Conservation (phyloP, 345 rosid species). For the Populus nigra region DNA sequence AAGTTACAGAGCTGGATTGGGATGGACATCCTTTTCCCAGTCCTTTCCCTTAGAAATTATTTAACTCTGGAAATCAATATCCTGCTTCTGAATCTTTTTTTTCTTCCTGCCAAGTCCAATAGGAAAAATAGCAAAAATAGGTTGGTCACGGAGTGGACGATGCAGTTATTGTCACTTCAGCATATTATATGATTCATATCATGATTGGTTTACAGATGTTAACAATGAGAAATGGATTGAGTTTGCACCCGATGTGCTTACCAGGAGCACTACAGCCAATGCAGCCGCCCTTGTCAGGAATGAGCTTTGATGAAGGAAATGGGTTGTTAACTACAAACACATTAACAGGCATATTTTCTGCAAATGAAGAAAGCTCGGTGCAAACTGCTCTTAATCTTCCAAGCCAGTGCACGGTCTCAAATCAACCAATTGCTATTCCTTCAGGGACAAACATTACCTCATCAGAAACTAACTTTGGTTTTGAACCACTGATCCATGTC, state of each 20-base stretch:
- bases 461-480: conserved; percentile 36
- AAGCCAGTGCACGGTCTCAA: conserved; percentile 27
- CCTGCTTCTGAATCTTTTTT: too few relatives aligned
- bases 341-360: conserved; percentile 32
- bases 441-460: conserved; percentile 22
- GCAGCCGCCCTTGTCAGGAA: conserved; percentile 40
- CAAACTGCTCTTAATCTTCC: conserved; percentile 29
- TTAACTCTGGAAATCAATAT: too few relatives aligned
- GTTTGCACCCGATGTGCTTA: conserved; percentile 50
- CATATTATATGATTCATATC: conserved; percentile 1
- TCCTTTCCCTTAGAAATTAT: too few relatives aligned
- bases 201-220: conserved; percentile 48
- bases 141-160: background rate
- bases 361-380: conserved; percentile 33
- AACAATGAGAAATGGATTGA: conserved; percentile 55
- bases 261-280: conserved; percentile 46
- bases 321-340: conserved; percentile 30
- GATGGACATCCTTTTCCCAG: too few relatives aligned
- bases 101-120: background rate
- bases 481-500: conserved; percentile 35
- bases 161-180: background rate
- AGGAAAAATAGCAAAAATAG: background rate
- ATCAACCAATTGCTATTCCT: conserved; percentile 29
- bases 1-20: background rate
- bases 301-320: conserved; percentile 39